Base-by-base conservation (phyloP, 306 rosid species). In the Lupinus albus region DNA sequence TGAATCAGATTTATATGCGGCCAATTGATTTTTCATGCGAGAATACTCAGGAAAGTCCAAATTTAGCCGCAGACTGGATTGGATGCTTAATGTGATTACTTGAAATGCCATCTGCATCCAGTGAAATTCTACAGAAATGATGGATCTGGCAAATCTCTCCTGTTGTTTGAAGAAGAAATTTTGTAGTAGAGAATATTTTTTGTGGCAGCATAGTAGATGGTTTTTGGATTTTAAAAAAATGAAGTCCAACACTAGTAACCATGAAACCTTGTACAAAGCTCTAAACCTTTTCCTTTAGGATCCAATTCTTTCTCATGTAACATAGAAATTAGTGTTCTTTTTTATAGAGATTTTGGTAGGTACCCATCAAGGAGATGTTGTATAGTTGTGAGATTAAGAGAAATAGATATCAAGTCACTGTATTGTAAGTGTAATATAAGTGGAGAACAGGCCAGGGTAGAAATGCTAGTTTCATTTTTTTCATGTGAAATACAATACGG, bases 361-460 rank as follows among this genome's bases (percentile, higher is more conserved):
- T 57, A 80, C 80, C 78, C 78, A 70, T 80, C 77, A 13, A 16
- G 75, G 77, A 80, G 76, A 63, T 67, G 73, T 85, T 85, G 96
- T 92, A 89, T 87, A 92, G 95, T 50, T 69, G 47, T 69, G 74
- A 85, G 85, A 74, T 79, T 83, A 58, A 82, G 89, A 79, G 81
- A 74, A 61, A 76, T 87, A 84, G 89, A 73, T 76, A 75, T 71
- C 80, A 85, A 84, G 85, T 56, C 78, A 64, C 18, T 56, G 83
- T 73, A 75, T 76, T 82, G 86, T 76, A 85, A 79, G 76, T 87
- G 83, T 87, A 88, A 77, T 45, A 78, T 82, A 74, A 72, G 69
- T 64, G 72, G 76, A 78, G 62, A 70, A 61, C 74, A 82, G 82
- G 70, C 49, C 49, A 45, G 68, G 46, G n/a, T 78, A 73, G 89